Evolutionary conservation across 345 rosid species (phyloP).

Genomic region (Camelina neglecta): DNA sequence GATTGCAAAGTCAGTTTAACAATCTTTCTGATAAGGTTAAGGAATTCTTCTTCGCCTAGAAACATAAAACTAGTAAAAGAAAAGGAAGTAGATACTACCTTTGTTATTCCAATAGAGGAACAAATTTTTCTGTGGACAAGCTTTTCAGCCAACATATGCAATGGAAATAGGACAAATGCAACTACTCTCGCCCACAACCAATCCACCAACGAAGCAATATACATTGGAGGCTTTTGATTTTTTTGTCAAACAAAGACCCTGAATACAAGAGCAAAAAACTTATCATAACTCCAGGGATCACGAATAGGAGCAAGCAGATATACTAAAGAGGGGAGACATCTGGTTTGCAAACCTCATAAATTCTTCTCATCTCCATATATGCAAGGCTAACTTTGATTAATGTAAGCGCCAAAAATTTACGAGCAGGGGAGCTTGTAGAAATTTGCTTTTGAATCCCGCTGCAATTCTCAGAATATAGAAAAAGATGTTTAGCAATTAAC

Average conservation of each 20-base stretch:
- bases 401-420: slow-evolving; percentile 66
- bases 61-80: neutral
- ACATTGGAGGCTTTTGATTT: slow-evolving; percentile 60
- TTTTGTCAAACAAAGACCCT: slow-evolving; percentile 80
- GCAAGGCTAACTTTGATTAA: slow-evolving; percentile 74
- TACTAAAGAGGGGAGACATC: slow-evolving; percentile 13
- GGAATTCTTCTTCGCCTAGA: neutral
- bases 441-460: slow-evolving; percentile 95
- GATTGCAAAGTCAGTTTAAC: neutral
- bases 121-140: slow-evolving; percentile 72
- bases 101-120: slow-evolving; percentile 85
- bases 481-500: slow-evolving; percentile 25
- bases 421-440: slow-evolving; percentile 64
- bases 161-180: slow-evolving; percentile 68
- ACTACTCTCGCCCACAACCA: slow-evolving; percentile 72
- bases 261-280: slow-evolving; percentile 10
- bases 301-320: neutral
- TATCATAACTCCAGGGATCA: neutral
- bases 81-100: slow-evolving; percentile 56
- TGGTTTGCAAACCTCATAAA: slow-evolving; percentile 64
- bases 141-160: slow-evolving; percentile 76
- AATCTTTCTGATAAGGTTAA: slow-evolving; percentile 8
- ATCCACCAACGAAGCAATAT: slow-evolving; percentile 63
- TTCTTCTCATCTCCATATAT: slow-evolving; percentile 67
- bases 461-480: slow-evolving; percentile 35